Evolutionary conservation across 2,329 filamentous ascomycete species (phyloP).

Genomic region (Eutypa lata): DNA sequence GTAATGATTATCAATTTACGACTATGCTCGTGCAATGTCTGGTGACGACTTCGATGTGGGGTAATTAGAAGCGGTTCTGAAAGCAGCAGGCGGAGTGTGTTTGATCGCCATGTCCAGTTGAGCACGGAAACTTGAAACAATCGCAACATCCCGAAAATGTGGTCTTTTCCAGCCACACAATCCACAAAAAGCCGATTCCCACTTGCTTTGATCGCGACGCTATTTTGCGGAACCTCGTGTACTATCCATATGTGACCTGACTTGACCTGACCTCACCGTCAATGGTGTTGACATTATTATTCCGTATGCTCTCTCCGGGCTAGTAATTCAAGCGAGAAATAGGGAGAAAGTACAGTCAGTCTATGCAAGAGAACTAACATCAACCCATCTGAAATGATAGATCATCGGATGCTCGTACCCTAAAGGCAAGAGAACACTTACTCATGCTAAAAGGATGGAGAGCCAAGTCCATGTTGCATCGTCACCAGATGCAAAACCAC

Average conservation of each 20-base stretch:
- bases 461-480: neutral
- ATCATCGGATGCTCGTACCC: neutral
- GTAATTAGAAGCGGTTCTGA: neutral
- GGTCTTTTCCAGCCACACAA: neutral
- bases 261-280: too few relatives aligned
- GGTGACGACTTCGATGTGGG: too few relatives aligned
- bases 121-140: neutral
- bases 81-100: neutral
- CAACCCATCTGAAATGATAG: too few relatives aligned
- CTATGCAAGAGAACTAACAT: too few relatives aligned
- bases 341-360: too few relatives aligned
- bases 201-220: neutral
- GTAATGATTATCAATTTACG: too few relatives aligned
- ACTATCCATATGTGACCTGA: too few relatives aligned
- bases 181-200: neutral
- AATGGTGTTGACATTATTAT: neutral
- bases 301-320: too few relatives aligned
- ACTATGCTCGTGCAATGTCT: too few relatives aligned
- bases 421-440: neutral
- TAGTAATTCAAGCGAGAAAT: too few relatives aligned
- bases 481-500: neutral
- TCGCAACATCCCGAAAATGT: constrained; percentile 1
- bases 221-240: neutral
- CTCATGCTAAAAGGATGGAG: neutral
- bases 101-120: neutral